A percentile compares a stretch with the other conserved stretches of the same genome.
Evolutionary conservation across 129 eudicot species (phyloP).

Genomic region (Glebionis coronaria): DNA sequence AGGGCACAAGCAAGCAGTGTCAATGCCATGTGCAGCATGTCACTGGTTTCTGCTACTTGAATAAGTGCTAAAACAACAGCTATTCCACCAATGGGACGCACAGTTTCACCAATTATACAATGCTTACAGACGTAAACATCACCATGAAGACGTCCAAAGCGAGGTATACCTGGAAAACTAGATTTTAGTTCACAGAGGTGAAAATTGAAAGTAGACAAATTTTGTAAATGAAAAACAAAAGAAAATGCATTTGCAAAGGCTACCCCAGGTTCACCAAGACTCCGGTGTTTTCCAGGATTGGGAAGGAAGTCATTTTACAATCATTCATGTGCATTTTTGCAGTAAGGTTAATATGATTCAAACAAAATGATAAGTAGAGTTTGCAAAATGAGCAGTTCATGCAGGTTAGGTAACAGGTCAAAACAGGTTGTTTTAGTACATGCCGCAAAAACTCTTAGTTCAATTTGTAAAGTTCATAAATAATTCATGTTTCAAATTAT

Average conservation of each 20-base stretch:
- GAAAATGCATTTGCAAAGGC: not conserved
- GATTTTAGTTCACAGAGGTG: not conserved
- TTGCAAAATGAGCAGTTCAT: constrained; percentile 2
- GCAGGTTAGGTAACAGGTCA: not conserved
- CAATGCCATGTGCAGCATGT: constrained; percentile 94
- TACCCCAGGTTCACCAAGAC: not conserved
- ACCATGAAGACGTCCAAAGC: constrained; percentile 95
- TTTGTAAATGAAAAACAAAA: not conserved
- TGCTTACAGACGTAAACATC: constrained; percentile 88
- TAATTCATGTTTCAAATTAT: no score
- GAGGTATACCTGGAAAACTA: constrained; percentile 75
- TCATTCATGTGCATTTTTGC: not conserved
- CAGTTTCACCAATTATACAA: constrained; percentile 82
- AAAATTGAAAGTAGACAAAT: not conserved
- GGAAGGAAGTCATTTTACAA: not conserved
- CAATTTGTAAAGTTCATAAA: no score
- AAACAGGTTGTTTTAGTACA: not conserved
- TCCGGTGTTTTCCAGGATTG: not conserved
- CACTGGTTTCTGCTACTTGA: constrained; percentile 94
- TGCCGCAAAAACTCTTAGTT: not conserved
- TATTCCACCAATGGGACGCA: constrained; percentile 94
- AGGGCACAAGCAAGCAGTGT: constrained; percentile 91
- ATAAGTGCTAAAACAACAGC: constrained; percentile 92
- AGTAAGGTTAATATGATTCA: constrained; percentile 3
- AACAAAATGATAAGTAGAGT: not conserved